These are phyloP conservation scores for Leucaena leucocephala DNA, from an alignment of 306 rosid species.

Conservation along the genomic window DNA sequence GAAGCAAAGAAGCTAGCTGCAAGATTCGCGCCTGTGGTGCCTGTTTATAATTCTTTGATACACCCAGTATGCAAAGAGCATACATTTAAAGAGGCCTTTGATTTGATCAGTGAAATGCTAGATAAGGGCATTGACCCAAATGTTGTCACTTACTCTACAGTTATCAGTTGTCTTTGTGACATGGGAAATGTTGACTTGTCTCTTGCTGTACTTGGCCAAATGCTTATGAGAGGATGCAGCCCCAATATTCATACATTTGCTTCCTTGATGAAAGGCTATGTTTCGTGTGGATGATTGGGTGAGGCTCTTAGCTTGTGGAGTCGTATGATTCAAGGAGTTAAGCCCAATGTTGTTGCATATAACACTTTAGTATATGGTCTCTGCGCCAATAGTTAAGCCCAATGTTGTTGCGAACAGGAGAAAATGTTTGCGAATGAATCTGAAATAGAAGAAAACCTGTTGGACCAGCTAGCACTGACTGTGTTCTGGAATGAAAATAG, in stretches of 20 bases:
- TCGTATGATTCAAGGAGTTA: conserved; percentile 49
- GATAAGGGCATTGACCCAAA: conserved; percentile 66
- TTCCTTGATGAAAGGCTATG: conserved; percentile 71
- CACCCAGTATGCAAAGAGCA: conserved; percentile 65
- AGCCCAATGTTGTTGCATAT: conserved; percentile 67
- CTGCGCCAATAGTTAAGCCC: conserved; percentile 65
- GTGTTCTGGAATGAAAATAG: background rate
- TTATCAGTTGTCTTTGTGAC: conserved; percentile 65
- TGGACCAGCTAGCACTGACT: background rate
- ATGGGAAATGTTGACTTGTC: conserved; percentile 55
- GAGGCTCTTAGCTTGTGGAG: conserved; percentile 77
- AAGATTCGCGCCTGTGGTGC: conserved; percentile 52
- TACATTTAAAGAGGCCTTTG: conserved; percentile 58
- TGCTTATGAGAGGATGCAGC: conserved; percentile 74
- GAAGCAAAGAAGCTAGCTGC: conserved; percentile 64
- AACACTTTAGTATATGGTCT: conserved; percentile 68
- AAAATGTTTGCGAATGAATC: conserved; percentile 10
- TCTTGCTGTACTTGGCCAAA: conserved; percentile 66
- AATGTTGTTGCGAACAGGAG: conserved; percentile 10
- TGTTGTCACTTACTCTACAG: conserved; percentile 68
- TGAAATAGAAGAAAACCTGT: background rate
- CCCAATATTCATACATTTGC: conserved; percentile 77
- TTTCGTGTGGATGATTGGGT: conserved; percentile 47
- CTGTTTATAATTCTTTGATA: conserved; percentile 83
- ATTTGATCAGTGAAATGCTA: conserved; percentile 68